Evolutionary conservation across 164 flowering plant species (phyloP).

Genomic region (Kingdonia uniflora): DNA sequence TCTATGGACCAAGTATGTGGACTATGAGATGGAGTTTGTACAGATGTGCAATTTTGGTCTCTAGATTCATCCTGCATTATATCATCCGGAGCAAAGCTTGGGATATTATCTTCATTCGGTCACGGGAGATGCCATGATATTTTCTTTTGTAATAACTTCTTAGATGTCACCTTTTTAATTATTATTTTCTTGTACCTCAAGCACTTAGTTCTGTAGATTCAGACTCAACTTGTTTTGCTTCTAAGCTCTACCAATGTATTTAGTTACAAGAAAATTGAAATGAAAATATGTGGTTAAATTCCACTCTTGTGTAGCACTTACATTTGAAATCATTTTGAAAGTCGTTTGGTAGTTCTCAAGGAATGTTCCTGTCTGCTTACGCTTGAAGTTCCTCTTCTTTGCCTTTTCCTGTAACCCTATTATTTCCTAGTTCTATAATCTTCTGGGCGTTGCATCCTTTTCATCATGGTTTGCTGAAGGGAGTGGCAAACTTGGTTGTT

Average conservation of each 20-base stretch:
- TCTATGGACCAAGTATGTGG: conserved; percentile 87
- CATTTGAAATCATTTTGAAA: no score
- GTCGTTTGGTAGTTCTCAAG: no score
- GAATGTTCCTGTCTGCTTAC: no score
- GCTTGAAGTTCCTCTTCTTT: no score
- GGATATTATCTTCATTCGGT: conserved; percentile 5
- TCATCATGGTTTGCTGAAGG: no score
- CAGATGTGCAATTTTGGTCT: conserved; percentile 93
- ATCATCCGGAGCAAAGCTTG: conserved; percentile 20
- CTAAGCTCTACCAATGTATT: not conserved
- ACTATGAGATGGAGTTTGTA: conserved; percentile 80
- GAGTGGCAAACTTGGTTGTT: no score
- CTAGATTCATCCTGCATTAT: conserved; percentile 22
- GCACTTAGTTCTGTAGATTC: conserved; percentile 5
- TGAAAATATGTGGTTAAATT: no score
- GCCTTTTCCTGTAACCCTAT: no score
- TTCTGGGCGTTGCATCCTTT: no score
- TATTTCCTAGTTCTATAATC: no score
- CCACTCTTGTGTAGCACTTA: no score
- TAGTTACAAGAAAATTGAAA: no score
- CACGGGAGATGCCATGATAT: conserved; percentile 5
- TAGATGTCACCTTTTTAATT: not conserved
- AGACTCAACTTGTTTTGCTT: not conserved
- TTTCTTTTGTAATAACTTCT: conserved; percentile 1
- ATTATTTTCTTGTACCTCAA: conserved; percentile 6